A percentile compares a stretch with the other conserved stretches of the same genome.
Evolutionary conservation across 257 asterid species (phyloP).

Genomic region (Coffea canephora): DNA sequence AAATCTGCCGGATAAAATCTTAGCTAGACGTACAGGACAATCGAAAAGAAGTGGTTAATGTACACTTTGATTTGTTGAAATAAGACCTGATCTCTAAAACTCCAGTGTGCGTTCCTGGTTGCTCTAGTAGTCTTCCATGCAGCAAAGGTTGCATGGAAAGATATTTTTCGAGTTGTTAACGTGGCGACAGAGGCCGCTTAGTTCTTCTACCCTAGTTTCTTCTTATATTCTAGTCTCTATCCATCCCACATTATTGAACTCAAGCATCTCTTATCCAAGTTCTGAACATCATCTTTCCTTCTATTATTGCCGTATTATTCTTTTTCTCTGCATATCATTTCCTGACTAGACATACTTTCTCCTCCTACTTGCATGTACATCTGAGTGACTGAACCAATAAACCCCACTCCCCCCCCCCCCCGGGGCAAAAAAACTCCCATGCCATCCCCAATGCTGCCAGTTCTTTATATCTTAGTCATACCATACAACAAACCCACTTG

Average conservation of each 20-base stretch:
- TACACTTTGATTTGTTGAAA: neutral
- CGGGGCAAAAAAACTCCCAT: too few species aligned
- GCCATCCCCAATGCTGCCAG: neutral
- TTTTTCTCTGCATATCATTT: constrained; percentile 23
- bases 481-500: constrained; percentile 18
- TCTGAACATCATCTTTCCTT: constrained; percentile 35
- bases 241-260: constrained; percentile 52
- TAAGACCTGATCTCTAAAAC: neutral
- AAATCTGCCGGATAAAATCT: neutral
- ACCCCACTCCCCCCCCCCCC: too few species aligned
- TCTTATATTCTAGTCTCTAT: constrained; percentile 53
- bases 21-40: neutral
- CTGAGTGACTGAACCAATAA: neutral
- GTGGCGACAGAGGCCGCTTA: neutral
- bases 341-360: constrained; percentile 27
- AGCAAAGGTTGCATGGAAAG: neutral
- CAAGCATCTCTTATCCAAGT: constrained; percentile 54
- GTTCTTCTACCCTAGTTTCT: neutral
- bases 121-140: neutral
- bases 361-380: constrained; percentile 40
- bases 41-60: too few species aligned
- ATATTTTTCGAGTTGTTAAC: neutral
- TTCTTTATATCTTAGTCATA: constrained; percentile 10
- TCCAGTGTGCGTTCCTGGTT: neutral
- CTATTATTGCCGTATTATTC: constrained; percentile 49